Conservation (phyloP, 202 grass and related monocot genomes). For the Sporobolus alterniflorus region DNA sequence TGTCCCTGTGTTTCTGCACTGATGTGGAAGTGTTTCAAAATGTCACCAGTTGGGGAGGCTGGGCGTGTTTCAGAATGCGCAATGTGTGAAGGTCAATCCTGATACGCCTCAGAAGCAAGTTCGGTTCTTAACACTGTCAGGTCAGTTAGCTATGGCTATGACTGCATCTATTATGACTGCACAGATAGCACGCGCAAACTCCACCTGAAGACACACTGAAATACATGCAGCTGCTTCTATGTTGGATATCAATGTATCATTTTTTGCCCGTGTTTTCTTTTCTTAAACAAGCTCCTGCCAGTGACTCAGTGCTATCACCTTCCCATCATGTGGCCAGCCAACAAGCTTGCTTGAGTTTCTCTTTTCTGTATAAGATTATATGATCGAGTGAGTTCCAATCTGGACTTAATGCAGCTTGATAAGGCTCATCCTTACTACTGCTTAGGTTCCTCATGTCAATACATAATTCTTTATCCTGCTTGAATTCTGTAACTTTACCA, state of each 20-base stretch:
- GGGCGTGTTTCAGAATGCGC: conserved; percentile 65
- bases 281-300: neutral
- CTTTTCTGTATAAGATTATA: neutral
- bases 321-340: neutral
- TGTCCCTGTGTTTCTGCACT: neutral
- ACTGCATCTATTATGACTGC: neutral
- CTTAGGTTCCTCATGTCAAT: neutral
- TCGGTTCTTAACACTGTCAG: conserved; percentile 77
- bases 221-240: neutral
- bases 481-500: neutral
- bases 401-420: neutral
- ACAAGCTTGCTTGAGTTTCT: neutral
- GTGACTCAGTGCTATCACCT: neutral
- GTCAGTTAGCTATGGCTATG: conserved; percentile 36
- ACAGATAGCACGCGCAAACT: neutral
- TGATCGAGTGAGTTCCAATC: neutral
- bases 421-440: neutral
- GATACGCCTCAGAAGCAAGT: conserved; percentile 97
- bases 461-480: neutral
- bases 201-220: neutral
- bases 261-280: neutral
- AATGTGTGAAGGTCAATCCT: conserved; percentile 88
- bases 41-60: conserved; percentile 61
- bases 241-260: neutral
- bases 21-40: conserved; percentile 4